A percentile compares a stretch with the other conserved stretches of the same genome.
These are phyloP conservation scores for Entomortierella beljakovae DNA, from an alignment of 192 early-diverging fungal genomes.

Conservation along the genomic window DNA sequence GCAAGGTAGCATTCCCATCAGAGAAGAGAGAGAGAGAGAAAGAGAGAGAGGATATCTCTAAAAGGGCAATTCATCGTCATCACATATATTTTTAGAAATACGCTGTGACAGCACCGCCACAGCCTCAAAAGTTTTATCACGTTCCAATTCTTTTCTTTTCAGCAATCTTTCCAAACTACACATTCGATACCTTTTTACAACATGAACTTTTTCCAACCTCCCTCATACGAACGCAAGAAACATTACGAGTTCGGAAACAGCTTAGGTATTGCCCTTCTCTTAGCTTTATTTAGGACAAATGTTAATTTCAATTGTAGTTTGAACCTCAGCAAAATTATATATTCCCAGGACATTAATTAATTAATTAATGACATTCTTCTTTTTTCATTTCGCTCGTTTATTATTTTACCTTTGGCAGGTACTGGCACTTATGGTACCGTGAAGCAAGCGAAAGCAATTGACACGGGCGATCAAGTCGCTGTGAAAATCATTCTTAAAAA, in stretches of 20 bases:
- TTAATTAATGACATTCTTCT: neutral
- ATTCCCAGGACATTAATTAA: no score
- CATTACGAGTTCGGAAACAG: constrained; percentile 71
- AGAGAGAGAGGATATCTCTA: no score
- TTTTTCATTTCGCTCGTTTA: neutral
- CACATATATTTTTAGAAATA: no score
- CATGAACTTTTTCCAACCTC: constrained; percentile 60
- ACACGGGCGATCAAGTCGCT: constrained; percentile 83
- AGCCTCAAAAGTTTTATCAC: no score
- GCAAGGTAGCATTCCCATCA: no score
- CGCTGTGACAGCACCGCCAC: no score
- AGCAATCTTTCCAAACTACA: constrained; percentile 14
- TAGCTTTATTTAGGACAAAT: no score
- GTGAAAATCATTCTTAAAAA: constrained; percentile 94
- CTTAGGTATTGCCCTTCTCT: constrained; percentile 56
- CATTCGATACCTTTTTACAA: constrained; percentile 38
- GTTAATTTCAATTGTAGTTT: neutral
- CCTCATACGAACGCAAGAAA: constrained; percentile 74
- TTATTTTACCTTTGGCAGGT: constrained; percentile 31
- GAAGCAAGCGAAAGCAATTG: constrained; percentile 71
- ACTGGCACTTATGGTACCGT: constrained; percentile 83
- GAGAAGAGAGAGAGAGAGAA: no score
- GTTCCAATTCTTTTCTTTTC: neutral
- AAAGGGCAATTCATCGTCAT: no score
- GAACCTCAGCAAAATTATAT: no score